Evolutionary conservation across 768 basidiomycete genomes (phyloP).

Genomic region (Hygrophoropsis aurantiaca): DNA sequence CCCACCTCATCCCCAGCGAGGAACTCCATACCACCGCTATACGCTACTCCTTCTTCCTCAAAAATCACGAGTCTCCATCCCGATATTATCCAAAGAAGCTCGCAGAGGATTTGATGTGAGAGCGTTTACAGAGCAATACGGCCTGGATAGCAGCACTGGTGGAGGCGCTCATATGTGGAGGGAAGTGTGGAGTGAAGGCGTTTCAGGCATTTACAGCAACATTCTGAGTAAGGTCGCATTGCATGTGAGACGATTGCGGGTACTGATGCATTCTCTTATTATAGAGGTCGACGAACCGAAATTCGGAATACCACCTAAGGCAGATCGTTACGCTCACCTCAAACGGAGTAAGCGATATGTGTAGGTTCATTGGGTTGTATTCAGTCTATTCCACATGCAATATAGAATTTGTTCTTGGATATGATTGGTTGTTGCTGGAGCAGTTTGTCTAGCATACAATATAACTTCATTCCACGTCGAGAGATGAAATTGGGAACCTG

Average conservation of each 20-base stretch:
- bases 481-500: too few relatives aligned
- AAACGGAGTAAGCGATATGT: slow-evolving; percentile 30
- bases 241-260: neutral
- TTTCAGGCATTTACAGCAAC: slow-evolving; percentile 63
- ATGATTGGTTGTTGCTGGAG: too few relatives aligned
- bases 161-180: slow-evolving; percentile 87
- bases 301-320: slow-evolving; percentile 28
- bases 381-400: too few relatives aligned
- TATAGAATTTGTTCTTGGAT: too few relatives aligned
- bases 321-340: slow-evolving; percentile 27
- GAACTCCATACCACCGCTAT: slow-evolving; percentile 91
- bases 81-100: slow-evolving; percentile 41
- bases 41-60: slow-evolving; percentile 75
- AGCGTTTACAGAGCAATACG: slow-evolving; percentile 56
- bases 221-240: slow-evolving; percentile 57
- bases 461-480: too few relatives aligned
- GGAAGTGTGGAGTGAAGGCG: slow-evolving; percentile 68
- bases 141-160: slow-evolving; percentile 51
- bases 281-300: slow-evolving; percentile 21
- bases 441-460: too few relatives aligned
- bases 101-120: slow-evolving; percentile 69
- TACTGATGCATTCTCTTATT: neutral
- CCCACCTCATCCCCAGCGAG: slow-evolving; percentile 89
- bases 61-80: slow-evolving; percentile 44
- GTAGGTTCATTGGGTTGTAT: too few relatives aligned